A percentile compares a stretch with the other conserved stretches of the same genome.
phyloP scores from a whole-genome alignment of 2,329 filamentous ascomycete species.

The Boeremia exigua region DNA sequence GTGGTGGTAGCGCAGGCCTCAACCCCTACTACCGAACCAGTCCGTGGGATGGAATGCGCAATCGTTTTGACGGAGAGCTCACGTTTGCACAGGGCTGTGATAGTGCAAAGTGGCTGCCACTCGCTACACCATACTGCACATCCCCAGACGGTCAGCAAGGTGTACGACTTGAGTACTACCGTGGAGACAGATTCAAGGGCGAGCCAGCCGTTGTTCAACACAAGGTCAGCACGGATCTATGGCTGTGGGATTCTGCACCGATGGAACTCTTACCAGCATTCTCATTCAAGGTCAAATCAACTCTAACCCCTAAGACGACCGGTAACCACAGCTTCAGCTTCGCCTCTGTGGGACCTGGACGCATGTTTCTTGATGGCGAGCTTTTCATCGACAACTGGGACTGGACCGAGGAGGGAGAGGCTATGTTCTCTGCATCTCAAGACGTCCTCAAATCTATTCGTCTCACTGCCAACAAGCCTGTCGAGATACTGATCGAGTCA shows the following conservation, averaged over 20 bases:
- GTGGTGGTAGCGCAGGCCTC: conserved; percentile 70
- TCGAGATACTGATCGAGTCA: conserved; percentile 69
- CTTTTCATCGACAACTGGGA: conserved; percentile 70
- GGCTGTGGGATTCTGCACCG: conserved; percentile 74
- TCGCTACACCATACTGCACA: conserved; percentile 66
- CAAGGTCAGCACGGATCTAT: conserved; percentile 69
- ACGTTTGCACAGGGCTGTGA: conserved; percentile 67
- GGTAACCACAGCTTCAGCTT: conserved; percentile 72
- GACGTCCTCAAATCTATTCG: conserved; percentile 68
- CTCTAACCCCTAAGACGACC: conserved; percentile 63
- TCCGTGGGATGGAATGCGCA: conserved; percentile 67
- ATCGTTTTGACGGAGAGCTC: conserved; percentile 61
- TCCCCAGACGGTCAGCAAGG: conserved; percentile 64
- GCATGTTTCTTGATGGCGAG: conserved; percentile 65
- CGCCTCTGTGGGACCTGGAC: conserved; percentile 70
- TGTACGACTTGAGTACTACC: conserved; percentile 69
- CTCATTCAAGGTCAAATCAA: conserved; percentile 68
- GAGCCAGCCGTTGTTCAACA: conserved; percentile 63
- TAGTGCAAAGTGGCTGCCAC: conserved; percentile 69
- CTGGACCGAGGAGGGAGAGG: conserved; percentile 72
- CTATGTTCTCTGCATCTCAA: conserved; percentile 72
- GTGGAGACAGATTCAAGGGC: conserved; percentile 68
- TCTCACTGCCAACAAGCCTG: conserved; percentile 64
- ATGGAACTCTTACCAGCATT: conserved; percentile 66
- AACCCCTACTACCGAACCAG: conserved; percentile 73